Evolutionary conservation across 495 filamentous ascomycete genomes (phyloP), one percentile per base, ranked within the genome.

Genomic region (Astrocystis sublimbata): DNA sequence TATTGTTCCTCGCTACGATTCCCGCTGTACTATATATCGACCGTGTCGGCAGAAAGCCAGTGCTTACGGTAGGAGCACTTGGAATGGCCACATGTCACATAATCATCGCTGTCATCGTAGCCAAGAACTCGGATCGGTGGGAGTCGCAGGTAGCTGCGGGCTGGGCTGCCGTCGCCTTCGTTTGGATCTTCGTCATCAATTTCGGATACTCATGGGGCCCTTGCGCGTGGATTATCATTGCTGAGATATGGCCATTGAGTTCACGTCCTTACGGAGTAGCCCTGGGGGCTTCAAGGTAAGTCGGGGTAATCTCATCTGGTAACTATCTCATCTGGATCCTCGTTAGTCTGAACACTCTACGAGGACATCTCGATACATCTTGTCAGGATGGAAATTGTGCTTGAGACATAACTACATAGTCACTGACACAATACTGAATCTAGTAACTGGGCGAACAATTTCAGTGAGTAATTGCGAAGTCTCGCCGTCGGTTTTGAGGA

Each of bases 101-200:
- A 62, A 86, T 92, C 73, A 87, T 94, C 54, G 89, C 89, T 38
- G 80, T 84, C 62, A 88, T 93, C 66, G 79, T 90, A 12, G 90
- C 85, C 45, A 85, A 79, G 56, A 85, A 88, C 73, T 75, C 86
- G 5, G 59, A 86, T 62, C 71, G 78, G 33, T 88, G 89, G 82
- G 66, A 73, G 1, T 65, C 69, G 7, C 84, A 94, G 62, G 69
- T 75, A 19, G 83, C 83, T 0, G 88, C 87, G 6, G 91, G 89
- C 0, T 94, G 90, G 90, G 90, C 80, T 4, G 90, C 88, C 6
- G 87, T 92, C 17, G 85, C 78, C 60, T 91, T 93, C 81, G 88
- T 94, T 60, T 94, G 89, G 82, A 81, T 93, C 30, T 94, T 91
- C 67, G 88, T 92, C 66, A 76, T 91, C 42, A 88, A 91, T 68